A percentile compares a stretch with the other conserved stretches of the same genome.
phyloP scores from a whole-genome alignment of 2,329 filamentous ascomycete species.

The Incumbomyces lentus region DNA sequence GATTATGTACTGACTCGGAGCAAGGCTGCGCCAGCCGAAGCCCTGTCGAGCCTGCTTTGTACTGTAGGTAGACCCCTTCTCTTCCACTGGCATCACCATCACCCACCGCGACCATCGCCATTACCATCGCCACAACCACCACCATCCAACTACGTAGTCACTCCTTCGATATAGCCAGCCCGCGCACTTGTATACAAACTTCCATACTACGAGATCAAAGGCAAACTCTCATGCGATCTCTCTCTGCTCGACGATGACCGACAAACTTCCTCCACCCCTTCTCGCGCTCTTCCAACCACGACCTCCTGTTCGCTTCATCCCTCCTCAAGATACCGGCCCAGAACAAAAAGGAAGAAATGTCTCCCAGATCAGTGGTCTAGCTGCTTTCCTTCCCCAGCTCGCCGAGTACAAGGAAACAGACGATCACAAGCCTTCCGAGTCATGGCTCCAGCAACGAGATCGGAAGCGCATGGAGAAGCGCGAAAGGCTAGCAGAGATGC shows the following conservation, averaged over 20 bases:
- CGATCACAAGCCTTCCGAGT: constrained; percentile 72
- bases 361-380: constrained; percentile 61
- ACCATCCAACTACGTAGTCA: neutral
- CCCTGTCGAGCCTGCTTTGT: no score
- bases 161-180: no score
- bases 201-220: neutral
- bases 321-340: constrained; percentile 69
- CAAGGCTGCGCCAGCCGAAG: no score
- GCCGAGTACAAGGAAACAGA: constrained; percentile 69
- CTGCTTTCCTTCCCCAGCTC: constrained; percentile 61
- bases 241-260: constrained; percentile 59
- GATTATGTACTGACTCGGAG: no score
- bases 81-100: no score
- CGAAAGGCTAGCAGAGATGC: constrained; percentile 48
- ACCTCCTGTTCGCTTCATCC: constrained; percentile 80
- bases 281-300: constrained; percentile 91
- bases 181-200: neutral
- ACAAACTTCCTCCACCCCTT: constrained; percentile 87
- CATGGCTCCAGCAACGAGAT: constrained; percentile 81
- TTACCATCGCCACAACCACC: constrained; percentile 12
- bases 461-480: constrained; percentile 74
- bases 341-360: constrained; percentile 61
- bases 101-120: no score
- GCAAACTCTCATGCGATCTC: neutral
- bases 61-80: no score